These are phyloP conservation scores for Herpetomonas samuelpessoai DNA, from an alignment of 208 protist species.

Conservation along the genomic window DNA sequence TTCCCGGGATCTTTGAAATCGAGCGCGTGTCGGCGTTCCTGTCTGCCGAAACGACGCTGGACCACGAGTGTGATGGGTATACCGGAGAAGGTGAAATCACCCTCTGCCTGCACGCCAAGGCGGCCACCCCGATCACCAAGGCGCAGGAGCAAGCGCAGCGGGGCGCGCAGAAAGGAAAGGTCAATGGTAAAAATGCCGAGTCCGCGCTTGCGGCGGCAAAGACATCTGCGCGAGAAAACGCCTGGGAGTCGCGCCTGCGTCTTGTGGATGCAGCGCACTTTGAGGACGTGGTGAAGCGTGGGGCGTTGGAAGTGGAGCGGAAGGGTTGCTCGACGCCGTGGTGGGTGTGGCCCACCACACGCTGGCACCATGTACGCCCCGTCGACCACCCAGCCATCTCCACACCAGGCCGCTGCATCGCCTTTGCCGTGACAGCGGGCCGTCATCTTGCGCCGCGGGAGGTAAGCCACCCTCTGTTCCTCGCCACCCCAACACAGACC, in stretches of 20 bases:
- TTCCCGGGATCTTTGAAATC: slow-evolving; percentile 41
- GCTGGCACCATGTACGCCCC: slow-evolving; percentile 28
- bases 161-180: no score
- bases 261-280: slow-evolving; percentile 43
- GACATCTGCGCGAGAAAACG: neutral
- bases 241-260: slow-evolving; percentile 42
- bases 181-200: no score
- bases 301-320: slow-evolving; percentile 44
- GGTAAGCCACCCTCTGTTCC: slow-evolving; percentile 60
- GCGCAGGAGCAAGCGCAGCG: neutral
- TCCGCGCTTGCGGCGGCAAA: neutral
- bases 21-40: slow-evolving; percentile 84
- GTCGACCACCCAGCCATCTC: slow-evolving; percentile 11
- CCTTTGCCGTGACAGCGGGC: slow-evolving; percentile 42
- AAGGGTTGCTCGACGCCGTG: slow-evolving; percentile 62
- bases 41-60: slow-evolving; percentile 53
- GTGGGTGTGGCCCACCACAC: slow-evolving; percentile 56
- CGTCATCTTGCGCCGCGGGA: slow-evolving; percentile 59
- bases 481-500: slow-evolving; percentile 19
- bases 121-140: neutral
- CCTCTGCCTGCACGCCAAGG: slow-evolving; percentile 65
- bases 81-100: slow-evolving; percentile 55
- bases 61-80: slow-evolving; percentile 91
- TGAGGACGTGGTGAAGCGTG: slow-evolving; percentile 57
- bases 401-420: slow-evolving; percentile 38